Evolutionary conservation across 1,284 basidiomycete genomes (phyloP), one percentile per base, ranked within the genome.

Genomic region (Cutaneotrichosporon sp.): DNA sequence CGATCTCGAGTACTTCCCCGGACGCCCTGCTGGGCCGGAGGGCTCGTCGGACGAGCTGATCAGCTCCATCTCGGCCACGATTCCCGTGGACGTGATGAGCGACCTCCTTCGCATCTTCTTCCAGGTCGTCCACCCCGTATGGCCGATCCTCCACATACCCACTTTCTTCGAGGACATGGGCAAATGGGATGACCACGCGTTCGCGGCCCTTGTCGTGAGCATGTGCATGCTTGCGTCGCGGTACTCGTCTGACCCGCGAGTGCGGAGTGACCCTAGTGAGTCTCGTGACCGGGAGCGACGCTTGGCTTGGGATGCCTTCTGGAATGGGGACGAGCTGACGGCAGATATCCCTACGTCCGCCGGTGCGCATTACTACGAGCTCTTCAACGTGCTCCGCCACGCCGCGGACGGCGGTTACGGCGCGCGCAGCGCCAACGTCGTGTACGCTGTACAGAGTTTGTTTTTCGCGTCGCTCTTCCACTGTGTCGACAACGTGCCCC

Each of bases 111-210:
- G 55, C 22, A 60, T 60, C 27, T 60, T 60, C 42, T 65, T 65
- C 60, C 52, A 57, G 14, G 51, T 55, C 14, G 51, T 65, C 13
- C 60, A 65, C 36, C 64, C 64, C 6, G 49, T 54, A 13, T 65
- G 64, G 64, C 64, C 64, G 6, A 65, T 65, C 31, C n/a, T 65
- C 6, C 64, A 65, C 38, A 55, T 54, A 2, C 57, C 64, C 18
- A 59, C 47, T 11, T 65, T 65, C 27, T 56, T 56, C 24, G 9
- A 45, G n/a, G 49, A 52, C n/a, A 36, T 58, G 8, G 20, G 43
- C 24, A 55, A 50, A 20, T 54, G 50, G 45, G 24, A 54, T 25
- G 56, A 58, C 45, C 52, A 62, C 33, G 25, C 42, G 13, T 62
- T 62, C 24, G 55, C 55, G 1, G 60, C 60, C 2, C 34, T 62